Percentiles rank a stretch among this genome's conserved stretches.
These are phyloP conservation scores for Suillus placidus DNA, from an alignment of 768 basidiomycete species.

Conservation along the genomic window DNA sequence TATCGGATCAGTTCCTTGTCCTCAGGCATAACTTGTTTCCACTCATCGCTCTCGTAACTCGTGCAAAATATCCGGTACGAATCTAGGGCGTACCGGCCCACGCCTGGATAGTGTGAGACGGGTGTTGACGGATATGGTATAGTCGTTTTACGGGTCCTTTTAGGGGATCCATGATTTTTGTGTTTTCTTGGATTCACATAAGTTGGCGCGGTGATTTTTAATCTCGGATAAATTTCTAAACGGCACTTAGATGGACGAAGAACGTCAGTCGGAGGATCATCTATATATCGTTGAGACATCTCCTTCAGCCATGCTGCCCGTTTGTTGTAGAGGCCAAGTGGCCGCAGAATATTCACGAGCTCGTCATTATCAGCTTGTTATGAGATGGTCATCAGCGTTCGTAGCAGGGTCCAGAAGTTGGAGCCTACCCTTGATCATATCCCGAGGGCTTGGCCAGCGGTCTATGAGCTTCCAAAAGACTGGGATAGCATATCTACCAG, in stretches of 20 bases:
- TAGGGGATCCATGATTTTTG: background rate
- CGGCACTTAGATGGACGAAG: conserved; percentile 32
- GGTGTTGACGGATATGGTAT: conserved; percentile 48
- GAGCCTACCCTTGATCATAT: conserved; percentile 54
- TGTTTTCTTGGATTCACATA: conserved; percentile 4
- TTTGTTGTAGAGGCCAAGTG: conserved; percentile 61
- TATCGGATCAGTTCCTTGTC: conserved; percentile 75
- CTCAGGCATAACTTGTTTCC: conserved; percentile 61
- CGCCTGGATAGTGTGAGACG: conserved; percentile 62
- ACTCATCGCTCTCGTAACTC: conserved; percentile 40
- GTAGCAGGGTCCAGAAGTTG: background rate
- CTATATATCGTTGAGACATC: conserved; percentile 55
- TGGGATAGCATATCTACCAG: conserved; percentile 64
- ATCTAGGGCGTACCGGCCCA: conserved; percentile 73
- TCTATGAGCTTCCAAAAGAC: conserved; percentile 60
- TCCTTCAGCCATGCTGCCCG: conserved; percentile 58
- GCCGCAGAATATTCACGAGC: conserved; percentile 48
- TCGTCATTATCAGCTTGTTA: conserved; percentile 45
- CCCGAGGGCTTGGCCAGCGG: conserved; percentile 60
- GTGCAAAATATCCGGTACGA: conserved; percentile 73
- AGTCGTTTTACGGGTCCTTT: background rate
- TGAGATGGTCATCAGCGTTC: background rate
- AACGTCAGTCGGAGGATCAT: conserved; percentile 42
- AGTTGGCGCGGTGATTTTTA: background rate
- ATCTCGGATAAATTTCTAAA: background rate